Percentiles rank a stretch among this genome's conserved stretches.
Evolutionary conservation across 805 yeast genomes (phyloP).

Genomic region (Diddensiella santjacobensis): DNA sequence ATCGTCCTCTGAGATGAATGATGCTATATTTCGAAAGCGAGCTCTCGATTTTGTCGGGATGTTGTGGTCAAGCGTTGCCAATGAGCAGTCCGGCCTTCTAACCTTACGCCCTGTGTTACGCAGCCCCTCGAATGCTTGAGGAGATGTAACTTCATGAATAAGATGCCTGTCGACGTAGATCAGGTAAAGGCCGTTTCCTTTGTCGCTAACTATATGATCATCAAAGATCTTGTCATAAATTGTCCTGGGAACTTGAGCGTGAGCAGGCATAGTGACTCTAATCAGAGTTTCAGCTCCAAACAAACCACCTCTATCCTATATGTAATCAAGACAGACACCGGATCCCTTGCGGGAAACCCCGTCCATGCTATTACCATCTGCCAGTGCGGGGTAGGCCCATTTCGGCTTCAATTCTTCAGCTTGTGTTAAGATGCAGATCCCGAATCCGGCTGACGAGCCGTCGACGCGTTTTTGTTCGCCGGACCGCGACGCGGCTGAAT

Average conservation of each 20-base stretch:
- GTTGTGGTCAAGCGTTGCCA: constrained; percentile 94
- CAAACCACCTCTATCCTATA: too few species aligned
- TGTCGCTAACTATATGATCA: constrained; percentile 87
- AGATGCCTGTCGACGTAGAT: constrained; percentile 93
- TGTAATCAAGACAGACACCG: too few species aligned
- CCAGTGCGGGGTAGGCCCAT: too few species aligned
- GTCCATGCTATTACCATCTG: too few species aligned
- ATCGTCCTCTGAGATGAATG: constrained; percentile 84
- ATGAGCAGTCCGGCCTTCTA: constrained; percentile 84
- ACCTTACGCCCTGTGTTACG: constrained; percentile 80
- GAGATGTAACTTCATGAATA: constrained; percentile 97
- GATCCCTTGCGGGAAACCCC: too few species aligned
- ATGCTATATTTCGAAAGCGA: constrained; percentile 62
- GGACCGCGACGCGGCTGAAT: too few species aligned
- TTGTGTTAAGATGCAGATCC: too few species aligned
- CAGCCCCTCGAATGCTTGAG: constrained; percentile 97
- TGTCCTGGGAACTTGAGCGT: constrained; percentile 52
- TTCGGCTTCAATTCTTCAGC: too few species aligned
- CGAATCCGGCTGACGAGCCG: too few species aligned
- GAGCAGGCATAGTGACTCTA: constrained; percentile 33
- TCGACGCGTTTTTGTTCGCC: too few species aligned
- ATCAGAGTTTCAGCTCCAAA: too few species aligned
- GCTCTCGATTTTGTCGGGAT: constrained; percentile 88
- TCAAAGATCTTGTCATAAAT: constrained; percentile 93
- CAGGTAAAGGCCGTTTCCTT: constrained; percentile 72